phyloP scores from a whole-genome alignment of 768 basidiomycete species.

The Mycena floridula region DNA sequence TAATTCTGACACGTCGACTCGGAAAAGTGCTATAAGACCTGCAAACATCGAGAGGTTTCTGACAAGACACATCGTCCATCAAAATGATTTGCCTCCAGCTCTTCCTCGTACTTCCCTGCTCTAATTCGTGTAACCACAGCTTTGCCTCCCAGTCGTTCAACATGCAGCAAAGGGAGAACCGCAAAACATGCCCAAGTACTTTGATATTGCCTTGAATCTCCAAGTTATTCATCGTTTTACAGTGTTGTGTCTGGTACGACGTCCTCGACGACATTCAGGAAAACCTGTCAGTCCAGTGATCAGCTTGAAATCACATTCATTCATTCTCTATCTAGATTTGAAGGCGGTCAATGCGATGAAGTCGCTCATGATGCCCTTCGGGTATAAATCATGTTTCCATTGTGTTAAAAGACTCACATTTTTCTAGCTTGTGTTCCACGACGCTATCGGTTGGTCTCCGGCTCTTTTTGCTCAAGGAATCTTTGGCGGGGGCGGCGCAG shows the following conservation, averaged over 20 bases:
- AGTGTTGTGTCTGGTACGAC: conserved; percentile 1
- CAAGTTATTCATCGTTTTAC: background rate
- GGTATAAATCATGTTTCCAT: background rate
- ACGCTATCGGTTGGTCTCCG: background rate
- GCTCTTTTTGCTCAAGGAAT: background rate
- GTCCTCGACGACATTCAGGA: too few relatives aligned
- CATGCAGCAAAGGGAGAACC: background rate
- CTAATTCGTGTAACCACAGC: too few relatives aligned
- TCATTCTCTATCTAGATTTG: background rate
- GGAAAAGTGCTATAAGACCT: too few relatives aligned
- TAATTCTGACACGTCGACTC: too few relatives aligned
- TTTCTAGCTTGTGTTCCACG: background rate
- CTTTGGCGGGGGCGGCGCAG: background rate
- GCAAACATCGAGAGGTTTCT: too few relatives aligned
- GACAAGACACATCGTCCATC: too few relatives aligned
- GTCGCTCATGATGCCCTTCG: background rate
- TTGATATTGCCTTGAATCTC: background rate
- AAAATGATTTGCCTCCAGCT: too few relatives aligned
- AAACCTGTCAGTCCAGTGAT: background rate
- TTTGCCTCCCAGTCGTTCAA: background rate
- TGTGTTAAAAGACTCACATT: background rate
- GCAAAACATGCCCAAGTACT: background rate
- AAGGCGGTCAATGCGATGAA: background rate
- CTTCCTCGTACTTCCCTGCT: too few relatives aligned
- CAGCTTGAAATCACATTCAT: background rate